Evolutionary conservation across 176 grass and related monocot species (phyloP), one percentile per base, ranked within the genome.

Genomic region (Oryza brachyantha): DNA sequence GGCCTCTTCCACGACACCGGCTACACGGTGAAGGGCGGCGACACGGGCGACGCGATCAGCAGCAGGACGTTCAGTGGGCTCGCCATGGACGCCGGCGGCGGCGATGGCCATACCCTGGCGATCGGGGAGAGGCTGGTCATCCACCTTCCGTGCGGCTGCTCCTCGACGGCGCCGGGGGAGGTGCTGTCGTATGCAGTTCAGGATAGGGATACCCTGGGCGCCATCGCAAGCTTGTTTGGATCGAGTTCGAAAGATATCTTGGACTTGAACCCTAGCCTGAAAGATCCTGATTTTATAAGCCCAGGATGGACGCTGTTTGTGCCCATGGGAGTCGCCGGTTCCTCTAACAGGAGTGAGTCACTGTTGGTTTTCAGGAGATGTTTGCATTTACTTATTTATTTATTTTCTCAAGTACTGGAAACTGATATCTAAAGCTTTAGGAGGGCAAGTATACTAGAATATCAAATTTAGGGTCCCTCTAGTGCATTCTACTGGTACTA

Each of bases 141-240:
- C 68, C 78, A 79, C 64, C 64, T 93, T 32, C 78, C 79, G 8
- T 93, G 91, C 5, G 79, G 85, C 0, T 93, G 91, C 68, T 87
- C 77, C 58, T 81, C 46, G 10, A 68, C 35, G 3, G 69, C 81
- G 8, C 3, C 75, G 35, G 38, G 76, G n/a, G 76, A 52, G 12
- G 83, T 92, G 11, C 10, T 92, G 48, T 80, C 85, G 10, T 90
- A 90, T 45, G 54, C 75, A 6, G 91, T 90, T 50, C 52, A 90
- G 66, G n/a, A 25, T 3, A 14, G 3, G n/a, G 91, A 90, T 74
- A 90, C 88, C n/a, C 71, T 90, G 7, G 32, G 55, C n/a, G 73
- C 13, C 43, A 83, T 90, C 16, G 75, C 82, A 45, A 75, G 59
- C 10, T 31, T 85, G 78, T 79, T 93, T 29, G 46, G 68, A 34